A percentile compares a stretch with the other conserved stretches of the same genome.
phyloP scores from a whole-genome alignment of 1,284 basidiomycete species.

The Takashimella koratensis region DNA sequence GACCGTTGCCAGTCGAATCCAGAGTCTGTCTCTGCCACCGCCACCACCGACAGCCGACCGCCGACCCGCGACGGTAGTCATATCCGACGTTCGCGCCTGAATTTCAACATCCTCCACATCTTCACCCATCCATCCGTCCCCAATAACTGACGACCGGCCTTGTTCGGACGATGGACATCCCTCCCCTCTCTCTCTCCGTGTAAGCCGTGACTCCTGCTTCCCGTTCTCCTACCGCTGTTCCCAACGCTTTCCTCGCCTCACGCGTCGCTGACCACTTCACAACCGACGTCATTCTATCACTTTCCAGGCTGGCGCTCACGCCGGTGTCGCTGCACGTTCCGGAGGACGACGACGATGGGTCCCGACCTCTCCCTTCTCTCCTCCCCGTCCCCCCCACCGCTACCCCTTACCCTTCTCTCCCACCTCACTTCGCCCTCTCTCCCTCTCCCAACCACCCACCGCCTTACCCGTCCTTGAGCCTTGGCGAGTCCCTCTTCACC shows the following conservation, averaged over 20 bases:
- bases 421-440: constrained; percentile 25
- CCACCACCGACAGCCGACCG: no score
- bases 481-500: constrained; percentile 35
- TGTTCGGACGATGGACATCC: constrained; percentile 17
- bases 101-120: no score
- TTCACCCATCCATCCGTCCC: no score
- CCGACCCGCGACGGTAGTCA: no score
- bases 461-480: constrained; percentile 30
- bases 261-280: neutral
- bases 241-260: neutral
- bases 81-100: no score
- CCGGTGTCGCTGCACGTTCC: neutral
- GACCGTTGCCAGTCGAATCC: no score
- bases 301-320: neutral
- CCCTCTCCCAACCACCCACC: constrained; percentile 38
- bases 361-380: constrained; percentile 17
- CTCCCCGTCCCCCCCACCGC: constrained; percentile 11
- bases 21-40: no score
- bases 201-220: no score
- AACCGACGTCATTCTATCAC: neutral
- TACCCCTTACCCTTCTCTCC: constrained; percentile 12
- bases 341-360: constrained; percentile 12
- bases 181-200: constrained; percentile 28
- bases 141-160: no score
- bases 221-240: neutral